Evolutionary conservation across 148 eudicot genomes (phyloP).

Genomic region (Chenopodium suecicum): DNA sequence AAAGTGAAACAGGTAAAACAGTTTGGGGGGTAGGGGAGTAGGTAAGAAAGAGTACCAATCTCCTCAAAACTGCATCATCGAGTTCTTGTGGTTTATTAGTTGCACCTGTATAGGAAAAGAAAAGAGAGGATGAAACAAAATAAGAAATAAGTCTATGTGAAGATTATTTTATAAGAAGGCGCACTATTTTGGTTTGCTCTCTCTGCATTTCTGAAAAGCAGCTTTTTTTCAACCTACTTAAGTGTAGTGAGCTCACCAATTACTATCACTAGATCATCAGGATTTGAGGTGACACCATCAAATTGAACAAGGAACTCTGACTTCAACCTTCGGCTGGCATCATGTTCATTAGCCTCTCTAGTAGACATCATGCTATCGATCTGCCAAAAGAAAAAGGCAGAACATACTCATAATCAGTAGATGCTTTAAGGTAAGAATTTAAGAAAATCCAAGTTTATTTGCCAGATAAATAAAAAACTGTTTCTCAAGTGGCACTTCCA

Average conservation of each 20-base stretch:
- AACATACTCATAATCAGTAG: slow-evolving; percentile 2
- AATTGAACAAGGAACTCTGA: slow-evolving; percentile 97
- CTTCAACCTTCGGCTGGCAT: slow-evolving; percentile 94
- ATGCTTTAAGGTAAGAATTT: background rate
- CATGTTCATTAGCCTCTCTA: slow-evolving; percentile 83
- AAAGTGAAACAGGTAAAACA: background rate
- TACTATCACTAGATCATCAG: slow-evolving; percentile 81
- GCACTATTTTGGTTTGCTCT: background rate
- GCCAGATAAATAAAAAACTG: too few relatives aligned
- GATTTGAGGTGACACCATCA: slow-evolving; percentile 92
- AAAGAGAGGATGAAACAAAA: background rate
- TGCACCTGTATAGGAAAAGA: slow-evolving; percentile 57
- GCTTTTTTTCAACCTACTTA: background rate
- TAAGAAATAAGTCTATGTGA: background rate
- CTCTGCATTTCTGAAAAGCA: background rate
- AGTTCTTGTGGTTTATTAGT: slow-evolving; percentile 97
- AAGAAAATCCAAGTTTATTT: background rate
- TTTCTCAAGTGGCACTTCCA: too few relatives aligned
- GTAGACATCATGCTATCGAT: slow-evolving; percentile 97
- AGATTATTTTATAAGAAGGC: background rate
- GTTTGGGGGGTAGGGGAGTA: background rate
- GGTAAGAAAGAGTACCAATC: slow-evolving; percentile 60
- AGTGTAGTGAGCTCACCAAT: slow-evolving; percentile 55
- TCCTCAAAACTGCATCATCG: slow-evolving; percentile 96
- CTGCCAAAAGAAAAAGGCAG: slow-evolving; percentile 35